Conservation (phyloP, 1,284 basidiomycete genomes). For the Malassezia sp. region DNA sequence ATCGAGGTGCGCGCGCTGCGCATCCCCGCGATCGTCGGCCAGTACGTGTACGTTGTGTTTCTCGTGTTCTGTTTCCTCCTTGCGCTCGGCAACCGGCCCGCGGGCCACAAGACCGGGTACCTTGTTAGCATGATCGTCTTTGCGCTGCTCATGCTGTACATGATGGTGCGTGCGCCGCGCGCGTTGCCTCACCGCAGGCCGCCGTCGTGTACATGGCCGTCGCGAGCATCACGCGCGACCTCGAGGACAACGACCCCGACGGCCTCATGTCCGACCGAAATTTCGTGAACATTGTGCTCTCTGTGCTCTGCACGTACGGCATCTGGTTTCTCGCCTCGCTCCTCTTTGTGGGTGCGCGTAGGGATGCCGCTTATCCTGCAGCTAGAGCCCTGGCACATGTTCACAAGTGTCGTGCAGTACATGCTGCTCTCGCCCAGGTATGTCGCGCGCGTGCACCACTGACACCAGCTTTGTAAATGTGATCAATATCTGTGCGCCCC, state of each 20-base stretch:
- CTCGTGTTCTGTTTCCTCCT: conserved; percentile 44
- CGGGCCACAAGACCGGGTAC: conserved; percentile 36
- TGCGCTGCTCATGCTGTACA: conserved; percentile 37
- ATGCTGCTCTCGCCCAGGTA: conserved; percentile 33
- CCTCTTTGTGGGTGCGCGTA: conserved; percentile 33
- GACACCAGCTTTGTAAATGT: conserved; percentile 36
- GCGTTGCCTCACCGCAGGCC: background rate
- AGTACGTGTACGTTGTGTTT: conserved; percentile 44
- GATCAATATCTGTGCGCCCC: conserved; percentile 29
- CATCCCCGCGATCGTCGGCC: conserved; percentile 34
- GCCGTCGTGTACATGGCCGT: conserved; percentile 38
- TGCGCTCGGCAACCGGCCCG: conserved; percentile 44
- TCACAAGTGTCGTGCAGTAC: conserved; percentile 42
- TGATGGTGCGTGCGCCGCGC: conserved; percentile 21
- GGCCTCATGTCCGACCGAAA: conserved; percentile 25
- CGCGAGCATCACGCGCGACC: conserved; percentile 23
- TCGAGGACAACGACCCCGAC: conserved; percentile 15
- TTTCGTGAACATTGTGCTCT: conserved; percentile 43
- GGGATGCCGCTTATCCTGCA: conserved; percentile 11
- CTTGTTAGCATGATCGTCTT: conserved; percentile 40
- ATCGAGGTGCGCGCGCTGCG: conserved; percentile 27
- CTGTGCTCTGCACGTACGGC: conserved; percentile 40
- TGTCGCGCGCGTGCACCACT: background rate
- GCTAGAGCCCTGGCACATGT: conserved; percentile 43
- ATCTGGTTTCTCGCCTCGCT: conserved; percentile 38